These are phyloP conservation scores for Stephanocyclus meneghinianus DNA, from an alignment of 352 stramenopile species.

Conservation along the genomic window DNA sequence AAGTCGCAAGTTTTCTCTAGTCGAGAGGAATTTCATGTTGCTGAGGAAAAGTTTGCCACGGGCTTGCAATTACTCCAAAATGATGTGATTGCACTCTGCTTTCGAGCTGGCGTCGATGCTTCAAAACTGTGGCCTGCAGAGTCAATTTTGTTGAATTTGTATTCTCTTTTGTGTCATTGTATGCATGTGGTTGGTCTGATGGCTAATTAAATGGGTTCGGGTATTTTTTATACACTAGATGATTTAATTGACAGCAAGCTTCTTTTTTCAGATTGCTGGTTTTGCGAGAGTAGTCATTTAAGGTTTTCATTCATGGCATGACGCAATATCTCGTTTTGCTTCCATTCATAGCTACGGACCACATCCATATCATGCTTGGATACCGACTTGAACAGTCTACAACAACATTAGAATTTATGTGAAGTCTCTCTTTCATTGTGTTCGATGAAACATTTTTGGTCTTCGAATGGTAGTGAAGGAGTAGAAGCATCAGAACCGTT, in stretches of 20 bases:
- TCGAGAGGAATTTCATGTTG: constrained; percentile 34
- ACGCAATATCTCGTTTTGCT: constrained; percentile 13
- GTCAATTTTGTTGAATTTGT: constrained; percentile 73
- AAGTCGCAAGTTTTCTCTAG: constrained; percentile 15
- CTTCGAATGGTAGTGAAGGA: constrained; percentile 18
- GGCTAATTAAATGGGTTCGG: background rate
- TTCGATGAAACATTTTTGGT: constrained; percentile 5
- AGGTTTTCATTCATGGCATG: constrained; percentile 10
- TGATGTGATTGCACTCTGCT: constrained; percentile 72
- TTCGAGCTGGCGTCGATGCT: constrained; percentile 70
- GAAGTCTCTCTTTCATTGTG: constrained; percentile 21
- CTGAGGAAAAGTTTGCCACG: constrained; percentile 72
- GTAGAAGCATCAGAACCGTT: constrained; percentile 20
- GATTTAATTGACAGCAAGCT: too few relatives aligned
- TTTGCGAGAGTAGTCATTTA: background rate
- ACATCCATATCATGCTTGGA: constrained; percentile 25
- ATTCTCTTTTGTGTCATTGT: constrained; percentile 65
- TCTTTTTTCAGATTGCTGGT: too few relatives aligned
- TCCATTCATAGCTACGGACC: constrained; percentile 16
- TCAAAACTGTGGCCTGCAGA: constrained; percentile 67
- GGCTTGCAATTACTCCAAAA: constrained; percentile 78
- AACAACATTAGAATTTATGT: constrained; percentile 10
- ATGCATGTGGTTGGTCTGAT: constrained; percentile 14
- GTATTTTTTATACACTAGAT: too few relatives aligned
- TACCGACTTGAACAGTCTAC: constrained; percentile 26